Percentiles rank a stretch among this genome's conserved stretches.
Evolutionary conservation across 1,139 yeast species (phyloP).

Genomic region (Arxiozyma bovina): DNA sequence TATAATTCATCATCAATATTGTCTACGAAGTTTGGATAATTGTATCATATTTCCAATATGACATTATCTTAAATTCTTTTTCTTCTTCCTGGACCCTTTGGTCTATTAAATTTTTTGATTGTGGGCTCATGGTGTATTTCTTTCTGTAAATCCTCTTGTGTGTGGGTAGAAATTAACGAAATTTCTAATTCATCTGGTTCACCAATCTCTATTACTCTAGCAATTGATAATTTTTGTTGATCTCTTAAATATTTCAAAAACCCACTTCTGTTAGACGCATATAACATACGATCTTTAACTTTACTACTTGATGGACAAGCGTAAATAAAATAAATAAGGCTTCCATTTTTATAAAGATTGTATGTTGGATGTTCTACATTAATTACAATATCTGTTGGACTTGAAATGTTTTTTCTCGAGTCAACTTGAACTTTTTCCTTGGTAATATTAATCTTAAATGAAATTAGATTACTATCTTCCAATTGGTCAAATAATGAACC

Average conservation of each 20-base stretch:
- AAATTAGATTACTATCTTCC: slow-evolving; percentile 24
- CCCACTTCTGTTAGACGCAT: slow-evolving; percentile 75
- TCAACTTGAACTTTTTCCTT: slow-evolving; percentile 33
- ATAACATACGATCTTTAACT: slow-evolving; percentile 86
- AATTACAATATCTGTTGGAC: slow-evolving; percentile 30
- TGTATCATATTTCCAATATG: neutral
- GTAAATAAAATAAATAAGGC: slow-evolving; percentile 47
- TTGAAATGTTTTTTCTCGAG: slow-evolving; percentile 13
- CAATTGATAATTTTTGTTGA: slow-evolving; percentile 31
- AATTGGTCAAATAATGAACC: slow-evolving; percentile 18
- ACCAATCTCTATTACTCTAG: slow-evolving; percentile 53
- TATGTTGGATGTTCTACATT: slow-evolving; percentile 46
- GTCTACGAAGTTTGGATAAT: neutral
- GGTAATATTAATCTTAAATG: slow-evolving; percentile 33
- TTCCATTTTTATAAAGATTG: slow-evolving; percentile 39
- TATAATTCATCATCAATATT: neutral
- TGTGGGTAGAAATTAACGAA: slow-evolving; percentile 25
- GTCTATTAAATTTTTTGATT: slow-evolving; percentile 39
- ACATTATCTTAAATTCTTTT: slow-evolving; percentile 8
- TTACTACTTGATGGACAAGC: slow-evolving; percentile 87
- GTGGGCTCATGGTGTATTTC: slow-evolving; percentile 14
- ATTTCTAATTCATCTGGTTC: slow-evolving; percentile 57
- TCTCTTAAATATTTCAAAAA: slow-evolving; percentile 44
- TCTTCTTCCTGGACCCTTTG: slow-evolving; percentile 43
- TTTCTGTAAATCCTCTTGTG: slow-evolving; percentile 12